These are phyloP conservation scores for Nakaseomyces sp. DNA, from an alignment of 1,139 yeast genomes.

Conservation along the genomic window DNA sequence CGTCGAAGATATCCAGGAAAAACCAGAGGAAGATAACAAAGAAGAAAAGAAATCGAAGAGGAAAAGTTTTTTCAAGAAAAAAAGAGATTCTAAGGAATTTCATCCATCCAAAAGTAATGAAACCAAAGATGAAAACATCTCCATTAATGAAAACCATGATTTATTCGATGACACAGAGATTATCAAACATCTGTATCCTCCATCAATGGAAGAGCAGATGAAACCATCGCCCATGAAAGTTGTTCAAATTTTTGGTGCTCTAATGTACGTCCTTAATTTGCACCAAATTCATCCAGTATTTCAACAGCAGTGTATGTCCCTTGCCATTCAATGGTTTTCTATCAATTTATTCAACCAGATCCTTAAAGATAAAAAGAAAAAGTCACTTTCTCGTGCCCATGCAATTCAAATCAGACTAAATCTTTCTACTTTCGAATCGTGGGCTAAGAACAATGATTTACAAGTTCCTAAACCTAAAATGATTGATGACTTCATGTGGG, in stretches of 20 bases:
- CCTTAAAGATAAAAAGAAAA: conserved; percentile 47
- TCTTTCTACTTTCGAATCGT: conserved; percentile 78
- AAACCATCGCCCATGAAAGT: conserved; percentile 84
- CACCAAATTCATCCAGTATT: conserved; percentile 73
- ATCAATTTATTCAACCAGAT: conserved; percentile 65
- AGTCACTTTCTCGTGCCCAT: conserved; percentile 64
- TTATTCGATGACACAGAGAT: conserved; percentile 51
- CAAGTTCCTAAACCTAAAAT: conserved; percentile 39
- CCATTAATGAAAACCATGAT: conserved; percentile 5
- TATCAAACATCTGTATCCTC: conserved; percentile 62
- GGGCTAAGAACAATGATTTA: conserved; percentile 73
- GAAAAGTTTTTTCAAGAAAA: conserved; percentile 2
- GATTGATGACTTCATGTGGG: conserved; percentile 33
- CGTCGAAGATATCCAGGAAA: conserved; percentile 4
- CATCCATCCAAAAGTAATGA: conserved; percentile 1
- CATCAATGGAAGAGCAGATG: conserved; percentile 53
- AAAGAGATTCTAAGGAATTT: conserved; percentile 1
- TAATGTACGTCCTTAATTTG: conserved; percentile 73
- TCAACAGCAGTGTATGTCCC: conserved; percentile 67
- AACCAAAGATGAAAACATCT: conserved; percentile 5
- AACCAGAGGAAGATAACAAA: neutral
- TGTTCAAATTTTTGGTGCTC: conserved; percentile 80
- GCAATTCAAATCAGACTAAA: conserved; percentile 88
- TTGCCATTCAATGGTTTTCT: conserved; percentile 72
- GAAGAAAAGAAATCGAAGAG: conserved; percentile 5